Base-by-base conservation (phyloP, 106 monocot genomes). In the Dioscorea dumetorum region DNA sequence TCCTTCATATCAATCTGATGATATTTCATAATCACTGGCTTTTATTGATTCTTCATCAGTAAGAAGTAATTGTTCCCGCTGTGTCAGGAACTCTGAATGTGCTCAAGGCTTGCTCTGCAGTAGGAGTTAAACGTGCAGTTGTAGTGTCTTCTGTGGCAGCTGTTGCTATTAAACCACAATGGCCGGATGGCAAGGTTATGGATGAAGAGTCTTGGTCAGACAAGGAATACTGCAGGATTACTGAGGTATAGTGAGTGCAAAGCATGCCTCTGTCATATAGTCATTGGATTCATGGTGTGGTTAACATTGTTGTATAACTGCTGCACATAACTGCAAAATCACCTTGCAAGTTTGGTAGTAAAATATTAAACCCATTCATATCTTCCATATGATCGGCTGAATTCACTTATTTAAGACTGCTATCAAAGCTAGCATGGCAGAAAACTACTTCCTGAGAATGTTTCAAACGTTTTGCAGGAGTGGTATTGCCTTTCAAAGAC, bases 401-500 rank as follows among this genome's bases (percentile, higher is more conserved):
- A 28, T 28, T 28, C 28, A 28, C 28, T 28, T 28, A 28, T 28
- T 28, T 28, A 28, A 1, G 9, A 41, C 41, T 6, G 41, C 6
- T 28, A 0, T 41, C 3, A 41, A 41, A 10, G 1, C 10, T 10
- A 41, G 10, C 41, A 41, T 41, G 41, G 10, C 5, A 41, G 41
- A 41, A 3, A 8, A 41, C 6, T 8, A 41, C 41, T 41, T 41
- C 0, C 10, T 10, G 41, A 41, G 41, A 41, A 6, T 41, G 6
- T 58, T 41, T n/a, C 3, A 41, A 31, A 3, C 69, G 22, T 19
- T 28, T 60, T 51, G 9, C 77, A 83, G 83, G 56, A 80, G 59
- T 83, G 83, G 80, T 87, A 87, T 64, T 60, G 22, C 70, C 64
- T 87, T 48, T 80, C 83, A 0, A 87, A 87, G 74, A 83, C 80